Base-by-base conservation (phyloP, 306 rosid genomes). In the Carpinus viminea region DNA sequence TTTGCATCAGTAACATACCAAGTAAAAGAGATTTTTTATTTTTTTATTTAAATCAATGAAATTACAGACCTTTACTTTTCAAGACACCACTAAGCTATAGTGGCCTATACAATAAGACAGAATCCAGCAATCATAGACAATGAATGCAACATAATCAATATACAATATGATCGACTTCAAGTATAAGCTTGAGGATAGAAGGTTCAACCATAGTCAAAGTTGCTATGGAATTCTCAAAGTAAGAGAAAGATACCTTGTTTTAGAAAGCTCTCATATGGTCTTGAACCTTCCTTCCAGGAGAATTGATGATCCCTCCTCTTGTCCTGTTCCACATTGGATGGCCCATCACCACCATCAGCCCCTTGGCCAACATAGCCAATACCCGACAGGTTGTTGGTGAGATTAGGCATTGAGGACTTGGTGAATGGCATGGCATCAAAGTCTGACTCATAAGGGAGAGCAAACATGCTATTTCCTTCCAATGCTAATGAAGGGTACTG, bases 171-270 rank as follows among this genome's bases (percentile, higher is more conserved):
- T 12, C 20, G 36, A 76, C 47, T 60, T n/a, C 65, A 53, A 47
- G 0, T 51, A 66, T 16, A 43, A 75, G 52, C 7, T 77, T 70
- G 26, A 70, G 51, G 68, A 54, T 43, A 57, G 28, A 17, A 74
- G 10, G 45, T 46, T 45, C 51, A 53, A 80, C 34, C 74, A n/a
- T 1, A 34, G 26, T 28, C 66, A 64, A 78, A 53, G 62, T 70
- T 59, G 46, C 45, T 53, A 57, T 34, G 70, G 48, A 12, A 13
- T 21, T 26, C 36, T 66, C 43, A 24, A 21, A 48, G 61, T 50
- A 47, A 68, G 11, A 31, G 45, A 34, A 8, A 80, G 26, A 34
- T 73, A 87, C 92, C 91, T 86, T 85, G 80, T 16, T 65, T 78
- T 73, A 66, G 65, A 65, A 78, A 64, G 76, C 57, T 69, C 45